Evolutionary conservation across 2,329 filamentous ascomycete genomes (phyloP).

Genomic region (Penicillium sp.): DNA sequence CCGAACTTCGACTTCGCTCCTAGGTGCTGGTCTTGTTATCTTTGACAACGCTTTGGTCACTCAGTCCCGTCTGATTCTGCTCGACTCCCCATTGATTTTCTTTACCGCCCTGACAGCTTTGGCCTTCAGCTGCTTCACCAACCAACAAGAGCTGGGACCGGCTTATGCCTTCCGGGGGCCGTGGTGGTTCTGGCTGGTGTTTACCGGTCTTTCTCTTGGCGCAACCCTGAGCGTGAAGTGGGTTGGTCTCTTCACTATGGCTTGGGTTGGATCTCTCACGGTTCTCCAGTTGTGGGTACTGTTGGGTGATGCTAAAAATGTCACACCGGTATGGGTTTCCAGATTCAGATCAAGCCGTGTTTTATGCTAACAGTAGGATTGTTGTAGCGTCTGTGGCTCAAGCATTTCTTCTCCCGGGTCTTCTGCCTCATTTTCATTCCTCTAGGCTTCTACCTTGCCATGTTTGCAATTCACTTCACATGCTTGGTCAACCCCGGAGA

Average conservation of each 20-base stretch:
- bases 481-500: constrained; percentile 93
- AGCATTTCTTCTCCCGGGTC: constrained; percentile 86
- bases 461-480: constrained; percentile 96
- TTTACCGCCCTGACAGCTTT: constrained; percentile 90
- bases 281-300: constrained; percentile 91
- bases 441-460: constrained; percentile 84
- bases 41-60: constrained; percentile 97
- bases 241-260: constrained; percentile 98
- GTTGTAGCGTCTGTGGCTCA: constrained; percentile 71
- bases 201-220: constrained; percentile 82
- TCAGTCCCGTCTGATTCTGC: constrained; percentile 89
- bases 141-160: constrained; percentile 93
- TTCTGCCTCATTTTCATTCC: constrained; percentile 94
- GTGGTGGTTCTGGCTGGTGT: constrained; percentile 97
- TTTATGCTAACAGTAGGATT: constrained; percentile 22
- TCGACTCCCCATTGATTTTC: constrained; percentile 91
- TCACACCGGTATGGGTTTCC: constrained; percentile 63
- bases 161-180: constrained; percentile 79
- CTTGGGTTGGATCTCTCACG: constrained; percentile 92
- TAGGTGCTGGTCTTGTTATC: constrained; percentile 83
- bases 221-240: constrained; percentile 96
- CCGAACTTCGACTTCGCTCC: constrained; percentile 75
- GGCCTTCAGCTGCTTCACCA: constrained; percentile 88
- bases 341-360: neutral
- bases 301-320: constrained; percentile 81